phyloP scores from a whole-genome alignment of 768 basidiomycete genomes.

The Sarcodon aspratus region DNA sequence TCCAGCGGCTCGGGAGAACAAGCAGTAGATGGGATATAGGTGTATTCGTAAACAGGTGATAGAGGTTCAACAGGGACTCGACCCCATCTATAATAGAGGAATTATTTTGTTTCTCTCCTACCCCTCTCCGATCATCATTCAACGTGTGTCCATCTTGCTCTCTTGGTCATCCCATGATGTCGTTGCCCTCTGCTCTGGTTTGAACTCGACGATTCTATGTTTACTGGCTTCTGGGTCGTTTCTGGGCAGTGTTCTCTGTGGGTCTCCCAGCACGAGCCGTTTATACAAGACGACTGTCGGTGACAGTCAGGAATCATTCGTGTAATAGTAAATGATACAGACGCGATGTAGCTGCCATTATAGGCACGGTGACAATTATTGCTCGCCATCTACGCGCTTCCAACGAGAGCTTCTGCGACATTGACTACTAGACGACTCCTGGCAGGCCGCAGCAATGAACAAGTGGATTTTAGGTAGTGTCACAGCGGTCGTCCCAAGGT shows the following conservation, averaged over 20 bases:
- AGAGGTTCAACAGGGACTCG: too few relatives aligned
- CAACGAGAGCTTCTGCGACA: conserved; percentile 25
- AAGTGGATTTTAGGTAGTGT: background rate
- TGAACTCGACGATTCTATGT: background rate
- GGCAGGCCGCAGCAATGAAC: background rate
- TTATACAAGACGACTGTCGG: conserved; percentile 52
- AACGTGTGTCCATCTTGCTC: background rate
- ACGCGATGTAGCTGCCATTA: conserved; percentile 59
- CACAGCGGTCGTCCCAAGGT: too few relatives aligned
- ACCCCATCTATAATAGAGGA: background rate
- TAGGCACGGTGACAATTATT: conserved; percentile 52
- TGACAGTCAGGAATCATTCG: background rate
- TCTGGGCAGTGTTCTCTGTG: conserved; percentile 27
- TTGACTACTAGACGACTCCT: background rate
- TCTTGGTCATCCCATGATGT: background rate
- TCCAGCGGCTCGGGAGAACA: conserved; percentile 15
- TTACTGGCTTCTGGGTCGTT: conserved; percentile 8
- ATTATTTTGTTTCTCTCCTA: background rate
- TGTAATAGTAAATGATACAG: conserved; percentile 13
- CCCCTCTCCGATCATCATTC: background rate
- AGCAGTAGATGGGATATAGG: too few relatives aligned
- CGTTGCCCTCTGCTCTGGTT: conserved; percentile 1
- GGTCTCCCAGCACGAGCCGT: conserved; percentile 44
- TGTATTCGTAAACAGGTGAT: background rate
- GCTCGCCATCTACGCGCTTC: conserved; percentile 35